Evolutionary conservation across 2,329 filamentous ascomycete genomes (phyloP).

Genomic region (Aspergillus sp.): DNA sequence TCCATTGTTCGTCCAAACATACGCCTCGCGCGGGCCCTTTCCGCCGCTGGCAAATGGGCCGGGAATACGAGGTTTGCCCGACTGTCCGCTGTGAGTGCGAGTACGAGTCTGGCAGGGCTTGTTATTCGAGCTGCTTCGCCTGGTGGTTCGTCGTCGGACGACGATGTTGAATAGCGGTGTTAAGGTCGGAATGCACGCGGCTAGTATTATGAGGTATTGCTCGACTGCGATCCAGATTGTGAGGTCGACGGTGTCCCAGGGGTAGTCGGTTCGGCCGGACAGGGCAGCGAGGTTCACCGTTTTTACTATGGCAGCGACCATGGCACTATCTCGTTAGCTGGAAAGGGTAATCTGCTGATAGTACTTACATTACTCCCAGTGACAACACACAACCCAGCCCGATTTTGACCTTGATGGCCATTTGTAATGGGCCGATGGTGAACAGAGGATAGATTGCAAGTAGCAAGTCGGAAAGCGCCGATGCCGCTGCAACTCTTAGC

Average conservation of each 20-base stretch:
- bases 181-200: conserved; percentile 12
- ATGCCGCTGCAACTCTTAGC: neutral
- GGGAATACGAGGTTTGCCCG: neutral
- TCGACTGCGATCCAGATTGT: conserved; percentile 13
- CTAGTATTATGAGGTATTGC: conserved; percentile 15
- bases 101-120: neutral
- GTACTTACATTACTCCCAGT: conserved; percentile 10
- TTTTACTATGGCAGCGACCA: conserved; percentile 14
- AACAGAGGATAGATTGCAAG: conserved; percentile 12
- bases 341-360: neutral
- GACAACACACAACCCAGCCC: conserved; percentile 9
- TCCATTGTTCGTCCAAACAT: no score
- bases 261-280: conserved; percentile 1
- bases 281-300: conserved; percentile 10
- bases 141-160: neutral
- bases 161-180: conserved; percentile 10
- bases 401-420: conserved; percentile 11
- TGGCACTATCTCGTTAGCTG: conserved; percentile 1
- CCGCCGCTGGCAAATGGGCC: neutral
- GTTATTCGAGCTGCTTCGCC: neutral
- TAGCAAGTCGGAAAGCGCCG: conserved; percentile 10
- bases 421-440: conserved; percentile 10
- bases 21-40: neutral
- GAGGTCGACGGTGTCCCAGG: conserved; percentile 10
- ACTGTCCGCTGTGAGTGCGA: neutral